Conservation (phyloP, 2,329 filamentous ascomycete species). For the Aspergillus amoenus region DNA sequence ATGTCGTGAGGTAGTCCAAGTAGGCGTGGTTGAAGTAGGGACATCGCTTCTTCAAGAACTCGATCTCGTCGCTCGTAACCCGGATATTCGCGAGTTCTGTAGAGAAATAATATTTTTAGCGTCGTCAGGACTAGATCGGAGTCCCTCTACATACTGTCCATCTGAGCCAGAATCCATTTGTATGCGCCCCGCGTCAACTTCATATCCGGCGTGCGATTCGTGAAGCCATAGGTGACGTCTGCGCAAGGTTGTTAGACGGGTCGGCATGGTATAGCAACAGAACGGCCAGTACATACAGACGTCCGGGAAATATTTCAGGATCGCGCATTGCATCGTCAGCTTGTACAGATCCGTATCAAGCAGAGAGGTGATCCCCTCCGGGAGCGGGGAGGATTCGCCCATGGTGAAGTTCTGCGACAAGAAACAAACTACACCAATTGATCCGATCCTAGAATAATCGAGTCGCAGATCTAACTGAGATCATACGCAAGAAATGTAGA, state of each 20-base stretch:
- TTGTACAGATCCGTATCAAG: constrained; percentile 90
- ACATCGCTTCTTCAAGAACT: constrained; percentile 76
- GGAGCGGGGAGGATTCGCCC: constrained; percentile 28
- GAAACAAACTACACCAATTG: background rate
- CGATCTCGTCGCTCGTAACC: constrained; percentile 74
- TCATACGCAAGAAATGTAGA: background rate
- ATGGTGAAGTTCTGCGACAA: constrained; percentile 18
- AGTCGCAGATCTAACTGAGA: background rate
- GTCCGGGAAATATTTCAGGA: constrained; percentile 87
- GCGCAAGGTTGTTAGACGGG: constrained; percentile 5
- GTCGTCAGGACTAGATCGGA: too few relatives aligned
- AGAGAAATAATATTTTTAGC: background rate
- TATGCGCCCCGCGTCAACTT: constrained; percentile 81
- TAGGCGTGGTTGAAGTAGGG: constrained; percentile 77
- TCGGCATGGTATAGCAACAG: background rate
- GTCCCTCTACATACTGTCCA: constrained; percentile 60
- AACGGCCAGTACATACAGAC: constrained; percentile 41
- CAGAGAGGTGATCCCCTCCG: constrained; percentile 78
- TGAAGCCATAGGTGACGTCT: constrained; percentile 88
- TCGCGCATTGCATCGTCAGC: constrained; percentile 96
- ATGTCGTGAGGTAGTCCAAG: constrained; percentile 75
- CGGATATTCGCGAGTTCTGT: constrained; percentile 78
- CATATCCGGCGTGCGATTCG: constrained; percentile 92
- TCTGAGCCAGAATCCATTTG: constrained; percentile 80
- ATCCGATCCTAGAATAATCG: background rate